Evolutionary conservation across 2,329 filamentous ascomycete genomes (phyloP).

Genomic region (Fusarium sarcochroum): DNA sequence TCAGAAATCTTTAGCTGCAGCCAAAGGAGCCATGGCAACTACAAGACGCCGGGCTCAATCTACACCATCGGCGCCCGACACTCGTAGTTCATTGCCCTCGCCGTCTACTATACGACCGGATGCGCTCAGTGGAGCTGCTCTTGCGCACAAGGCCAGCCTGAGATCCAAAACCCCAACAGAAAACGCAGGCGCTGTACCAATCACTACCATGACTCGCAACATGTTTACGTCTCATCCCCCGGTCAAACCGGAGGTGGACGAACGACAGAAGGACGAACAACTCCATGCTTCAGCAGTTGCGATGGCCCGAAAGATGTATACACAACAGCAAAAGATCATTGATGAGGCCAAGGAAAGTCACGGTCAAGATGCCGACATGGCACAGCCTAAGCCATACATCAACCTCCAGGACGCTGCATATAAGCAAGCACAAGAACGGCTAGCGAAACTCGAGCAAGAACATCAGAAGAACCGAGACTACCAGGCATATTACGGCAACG

Average conservation of each 20-base stretch:
- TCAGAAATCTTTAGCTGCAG: constrained; percentile 79
- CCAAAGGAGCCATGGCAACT: constrained; percentile 79
- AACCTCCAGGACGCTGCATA: constrained; percentile 90
- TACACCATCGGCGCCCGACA: constrained; percentile 61
- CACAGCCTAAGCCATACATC: constrained; percentile 67
- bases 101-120: constrained; percentile 68
- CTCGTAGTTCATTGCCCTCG: constrained; percentile 31
- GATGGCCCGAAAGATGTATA: constrained; percentile 92
- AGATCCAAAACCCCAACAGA: constrained; percentile 63
- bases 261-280: constrained; percentile 78
- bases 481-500: constrained; percentile 81
- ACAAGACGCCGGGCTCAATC: constrained; percentile 75
- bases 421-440: constrained; percentile 84
- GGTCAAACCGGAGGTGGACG: constrained; percentile 79
- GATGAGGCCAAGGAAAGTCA: constrained; percentile 64
- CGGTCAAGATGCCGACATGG: constrained; percentile 49
- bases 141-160: constrained; percentile 70
- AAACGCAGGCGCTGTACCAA: constrained; percentile 76
- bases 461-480: constrained; percentile 73
- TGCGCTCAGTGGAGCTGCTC: constrained; percentile 80
- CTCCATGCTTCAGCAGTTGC: constrained; percentile 86
- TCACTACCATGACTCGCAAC: constrained; percentile 76
- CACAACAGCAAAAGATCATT: constrained; percentile 73
- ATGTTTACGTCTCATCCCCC: constrained; percentile 86
- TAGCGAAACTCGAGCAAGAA: constrained; percentile 84